Base-by-base conservation (phyloP, 129 eudicot species). In the Solidago caesia region DNA sequence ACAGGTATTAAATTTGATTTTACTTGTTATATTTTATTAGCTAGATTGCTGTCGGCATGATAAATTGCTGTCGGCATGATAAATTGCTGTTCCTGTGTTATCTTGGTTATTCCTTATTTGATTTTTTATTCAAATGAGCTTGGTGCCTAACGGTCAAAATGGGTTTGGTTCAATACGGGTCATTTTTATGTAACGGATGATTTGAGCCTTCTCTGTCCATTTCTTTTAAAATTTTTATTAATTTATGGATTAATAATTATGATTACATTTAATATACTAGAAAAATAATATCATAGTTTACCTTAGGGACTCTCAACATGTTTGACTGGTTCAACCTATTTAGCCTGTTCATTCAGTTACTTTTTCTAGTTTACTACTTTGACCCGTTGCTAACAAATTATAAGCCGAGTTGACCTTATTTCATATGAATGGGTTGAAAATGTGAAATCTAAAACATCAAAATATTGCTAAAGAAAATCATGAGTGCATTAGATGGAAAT, bases 1-100 rank as follows among this genome's bases (percentile, higher is more conserved):
- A 94, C 82, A 94, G 98, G 97, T 78, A 70, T 48, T 25, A 49
- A 61, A 6, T 51, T 81, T 59, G 14, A 52, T 67, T 27, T 8
- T 8, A n/a, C 55, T 70, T 41, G 55, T 29, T 33, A 11, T 15
- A n/a, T 33, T 5, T 48, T 39, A 7, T 5, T 49, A 44, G 4
- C 21, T 42, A 5, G n/a, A 16, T 55, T 44, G 44, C 8, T 11
- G 67, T 58, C 13, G 4, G 71, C 46, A 14, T 44, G 44, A 44
- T 57, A n/a, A 76, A 46, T 71, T 9, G 14, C 52, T 70, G 42
- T 16, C 13, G 4, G 71, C 46, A 14, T 44, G 44, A 44, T 57
- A n/a, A 76, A 46, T 71, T 9, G 14, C 52, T 70, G 42, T 16
- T n/a, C 4, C 10, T 64, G 11, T 33, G 1, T 26, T 62, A 9